Base-by-base conservation (phyloP, 768 basidiomycete species). In the Mycena indigotica region DNA sequence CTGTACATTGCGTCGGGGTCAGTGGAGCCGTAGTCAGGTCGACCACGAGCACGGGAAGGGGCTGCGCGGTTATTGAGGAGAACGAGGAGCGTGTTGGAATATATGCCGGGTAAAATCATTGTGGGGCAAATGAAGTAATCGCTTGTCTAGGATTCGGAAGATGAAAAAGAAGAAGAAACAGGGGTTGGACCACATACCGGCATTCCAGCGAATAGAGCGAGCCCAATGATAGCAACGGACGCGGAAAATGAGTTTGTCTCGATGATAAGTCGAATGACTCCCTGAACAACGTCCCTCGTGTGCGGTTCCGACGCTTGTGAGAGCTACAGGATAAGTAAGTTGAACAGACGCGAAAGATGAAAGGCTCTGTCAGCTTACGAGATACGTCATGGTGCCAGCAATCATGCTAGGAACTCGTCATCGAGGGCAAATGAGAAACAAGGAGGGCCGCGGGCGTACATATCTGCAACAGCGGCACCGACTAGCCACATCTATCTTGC, bases 51-150 rank as follows among this genome's bases (percentile, higher is more conserved):
- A 23, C 50, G 54, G 35, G 32, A 61, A 53, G 38, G 65, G 26
- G 19, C 60, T 51, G 38, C 61, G 50, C 71, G 65, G 52, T 66
- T 61, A 57, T 68, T 68, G 50, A 69, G 61, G 28, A 65, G 55
- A 48, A 68, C 62, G 16, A 69, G 55, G 24, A 69, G 59, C 3
- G 68, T 67, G 57, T 69, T 69, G 2, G 68, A 54, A 41, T 65
- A 65, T 29, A 50, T 58, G 21, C 13, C 12, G n/a, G n/a, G 13
- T 16, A 3, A 25, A 8, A 35, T 35, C 32, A 35, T 35, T 8
- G 32, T 35, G 50, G 61, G 61, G 49, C 57, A 60, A 49, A 57
- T 52, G 45, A 61, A 62, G 28, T 65, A 62, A 40, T 55, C 45
- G 0, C 35, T 50, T 55, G 50, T n/a, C 24, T 32, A 23, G 2